Conservation (phyloP, 495 filamentous ascomycete genomes). For the Xylaria telfairii region DNA sequence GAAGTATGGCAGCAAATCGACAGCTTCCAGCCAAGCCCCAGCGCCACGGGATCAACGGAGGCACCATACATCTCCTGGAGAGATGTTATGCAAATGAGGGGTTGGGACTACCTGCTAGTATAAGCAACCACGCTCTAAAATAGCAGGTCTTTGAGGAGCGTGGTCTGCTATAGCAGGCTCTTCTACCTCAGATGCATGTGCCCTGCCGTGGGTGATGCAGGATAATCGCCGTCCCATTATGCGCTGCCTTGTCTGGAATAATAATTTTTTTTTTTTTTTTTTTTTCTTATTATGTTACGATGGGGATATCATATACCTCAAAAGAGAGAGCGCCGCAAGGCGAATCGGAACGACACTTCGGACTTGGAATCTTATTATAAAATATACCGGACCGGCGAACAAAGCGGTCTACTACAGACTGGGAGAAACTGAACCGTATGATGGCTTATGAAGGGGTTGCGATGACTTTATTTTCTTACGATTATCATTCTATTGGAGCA, state of each 20-base stretch:
- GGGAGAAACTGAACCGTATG: slow-evolving; percentile 39
- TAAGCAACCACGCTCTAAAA: slow-evolving; percentile 52
- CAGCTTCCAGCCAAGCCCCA: slow-evolving; percentile 46
- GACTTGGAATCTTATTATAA: slow-evolving; percentile 30
- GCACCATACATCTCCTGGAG: slow-evolving; percentile 83
- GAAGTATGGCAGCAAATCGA: slow-evolving; percentile 85
- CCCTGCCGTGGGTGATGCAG: slow-evolving; percentile 37
- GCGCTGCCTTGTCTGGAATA: slow-evolving; percentile 26
- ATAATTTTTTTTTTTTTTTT: slow-evolving; percentile 28
- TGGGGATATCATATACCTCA: slow-evolving; percentile 33
- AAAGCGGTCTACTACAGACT: slow-evolving; percentile 27
- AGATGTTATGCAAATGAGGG: slow-evolving; percentile 89
- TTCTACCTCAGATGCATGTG: slow-evolving; percentile 40
- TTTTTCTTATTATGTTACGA: slow-evolving; percentile 29
- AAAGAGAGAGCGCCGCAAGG: slow-evolving; percentile 46
- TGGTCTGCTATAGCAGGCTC: slow-evolving; percentile 30
- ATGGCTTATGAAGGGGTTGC: slow-evolving; percentile 38
- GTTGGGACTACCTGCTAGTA: slow-evolving; percentile 92
- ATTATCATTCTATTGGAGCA: slow-evolving; percentile 25
- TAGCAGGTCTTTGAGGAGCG: slow-evolving; percentile 46
- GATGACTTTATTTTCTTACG: slow-evolving; percentile 28
- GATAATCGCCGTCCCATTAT: slow-evolving; percentile 39
- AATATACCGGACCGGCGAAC: slow-evolving; percentile 34
- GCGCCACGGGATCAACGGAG: slow-evolving; percentile 45
- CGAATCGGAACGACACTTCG: slow-evolving; percentile 44